These are phyloP conservation scores for Taphrina pruni DNA, from an alignment of 1,139 yeast species.

Conservation along the genomic window DNA sequence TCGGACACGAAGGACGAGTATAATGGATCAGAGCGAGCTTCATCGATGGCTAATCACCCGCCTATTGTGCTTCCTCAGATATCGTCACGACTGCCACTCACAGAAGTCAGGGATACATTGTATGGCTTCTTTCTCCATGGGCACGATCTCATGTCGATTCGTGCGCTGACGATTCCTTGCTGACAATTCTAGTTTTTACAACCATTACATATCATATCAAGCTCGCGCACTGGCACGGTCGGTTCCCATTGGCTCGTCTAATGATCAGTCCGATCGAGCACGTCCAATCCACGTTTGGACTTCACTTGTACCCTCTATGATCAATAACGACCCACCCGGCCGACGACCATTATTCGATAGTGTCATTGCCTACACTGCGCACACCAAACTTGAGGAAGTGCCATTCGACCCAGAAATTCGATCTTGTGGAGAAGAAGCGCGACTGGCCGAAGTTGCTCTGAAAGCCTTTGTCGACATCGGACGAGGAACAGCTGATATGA, in stretches of 20 bases:
- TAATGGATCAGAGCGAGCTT: not conserved
- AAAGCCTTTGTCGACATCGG: slow-evolving; percentile 24
- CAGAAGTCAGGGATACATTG: slow-evolving; percentile 18
- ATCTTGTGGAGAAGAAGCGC: slow-evolving; percentile 14
- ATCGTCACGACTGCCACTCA: not conserved
- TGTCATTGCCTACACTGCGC: slow-evolving; percentile 30
- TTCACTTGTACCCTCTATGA: slow-evolving; percentile 24
- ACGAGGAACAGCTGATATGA: slow-evolving; percentile 15
- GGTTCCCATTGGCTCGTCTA: not conserved
- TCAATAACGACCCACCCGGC: slow-evolving; percentile 36
- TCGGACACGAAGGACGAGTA: slow-evolving; percentile 19
- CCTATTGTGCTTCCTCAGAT: not conserved
- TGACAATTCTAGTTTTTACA: slow-evolving; percentile 15
- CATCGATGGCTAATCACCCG: not conserved
- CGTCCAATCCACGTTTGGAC: slow-evolving; percentile 12
- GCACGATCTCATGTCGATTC: not conserved
- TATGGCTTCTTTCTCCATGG: not conserved
- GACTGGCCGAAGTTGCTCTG: slow-evolving; percentile 19
- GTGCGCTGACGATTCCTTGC: not conserved
- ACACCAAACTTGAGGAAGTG: slow-evolving; percentile 19
- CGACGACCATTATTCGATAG: slow-evolving; percentile 31
- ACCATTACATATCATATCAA: slow-evolving; percentile 11
- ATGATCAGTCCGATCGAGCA: not conserved
- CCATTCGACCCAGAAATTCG: slow-evolving; percentile 16
- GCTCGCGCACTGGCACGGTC: slow-evolving; percentile 4